Base-by-base conservation (phyloP, 2,329 filamentous ascomycete species). In the Cladosporium colombiae region DNA sequence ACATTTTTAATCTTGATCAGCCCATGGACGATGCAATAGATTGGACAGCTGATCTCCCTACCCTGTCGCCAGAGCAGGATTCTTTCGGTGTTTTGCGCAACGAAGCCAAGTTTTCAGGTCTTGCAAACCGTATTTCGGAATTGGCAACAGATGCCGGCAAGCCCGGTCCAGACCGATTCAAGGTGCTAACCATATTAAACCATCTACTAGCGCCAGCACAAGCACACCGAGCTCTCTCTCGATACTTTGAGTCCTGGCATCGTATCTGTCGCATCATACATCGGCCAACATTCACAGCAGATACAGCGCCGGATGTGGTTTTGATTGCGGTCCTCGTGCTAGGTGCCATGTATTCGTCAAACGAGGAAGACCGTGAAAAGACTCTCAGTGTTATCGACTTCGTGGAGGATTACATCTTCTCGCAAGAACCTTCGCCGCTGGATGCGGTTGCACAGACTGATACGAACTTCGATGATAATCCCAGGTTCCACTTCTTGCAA, bases 241-340 rank as follows among this genome's bases (percentile, higher is more conserved):
- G 50, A 31, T 53, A 68, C 27, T 66, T 68, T 40, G 60, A 62
- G 23, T 64, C 40, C 37, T 65, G 67, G 65, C 62, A 66, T 50
- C 52, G 46, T 5, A 65, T 66, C 40, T 66, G 55, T 27, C 18
- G 50, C 50, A 53, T 53, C 27, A 53, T 53, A 53, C 50, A 53
- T 33, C 50, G 46, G 33, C 62, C 65, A 10, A 65, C 65, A 5
- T 65, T 65, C 61, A 57, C 37, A 11, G 57, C 37, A 27, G 44
- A 37, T 16, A 37, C 62, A 2, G 27, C 40, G 5, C 57, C 40
- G 18, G 65, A 66, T 10, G 31, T 33, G 11, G 35, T 62, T 21
- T 25, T 68, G 40, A 40, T 61, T 14, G 61, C 58, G 2, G 50
- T 65, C 31, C 35, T 56, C 5, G 16, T 66, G 16, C 57, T 68